Conservation (phyloP, 805 yeast genomes). For the Yarrowia sp. region DNA sequence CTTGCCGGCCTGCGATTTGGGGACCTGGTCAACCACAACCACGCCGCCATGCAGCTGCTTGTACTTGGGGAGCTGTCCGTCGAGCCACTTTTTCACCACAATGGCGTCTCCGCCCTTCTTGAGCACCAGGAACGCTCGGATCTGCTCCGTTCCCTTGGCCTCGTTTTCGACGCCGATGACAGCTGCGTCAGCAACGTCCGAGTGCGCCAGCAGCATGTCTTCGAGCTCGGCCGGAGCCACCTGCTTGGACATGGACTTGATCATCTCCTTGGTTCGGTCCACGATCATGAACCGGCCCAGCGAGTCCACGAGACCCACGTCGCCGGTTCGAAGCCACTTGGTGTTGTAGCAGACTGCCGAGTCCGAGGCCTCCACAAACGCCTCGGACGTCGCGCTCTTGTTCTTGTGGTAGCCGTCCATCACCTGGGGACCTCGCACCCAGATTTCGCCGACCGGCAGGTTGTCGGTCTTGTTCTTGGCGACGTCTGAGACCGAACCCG, state of each 20-base stretch:
- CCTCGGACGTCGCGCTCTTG: conserved; percentile 56
- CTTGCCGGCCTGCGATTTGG: conserved; percentile 94
- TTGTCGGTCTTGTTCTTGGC: conserved; percentile 14
- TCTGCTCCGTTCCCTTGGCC: conserved; percentile 78
- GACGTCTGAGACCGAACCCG: conserved; percentile 7
- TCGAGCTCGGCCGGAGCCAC: conserved; percentile 95
- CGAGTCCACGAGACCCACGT: conserved; percentile 57
- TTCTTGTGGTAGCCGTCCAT: conserved; percentile 59
- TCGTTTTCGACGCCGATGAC: conserved; percentile 74
- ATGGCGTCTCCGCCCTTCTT: conserved; percentile 42
- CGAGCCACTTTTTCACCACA: conserved; percentile 49
- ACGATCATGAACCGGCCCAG: conserved; percentile 58
- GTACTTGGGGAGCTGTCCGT: conserved; percentile 50
- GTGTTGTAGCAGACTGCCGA: conserved; percentile 8
- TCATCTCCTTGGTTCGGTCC: conserved; percentile 52
- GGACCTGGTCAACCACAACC: conserved; percentile 78
- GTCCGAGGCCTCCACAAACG: conserved; percentile 51
- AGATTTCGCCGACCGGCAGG: conserved; percentile 56
- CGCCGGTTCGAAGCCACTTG: conserved; percentile 65
- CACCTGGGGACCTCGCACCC: conserved; percentile 63
- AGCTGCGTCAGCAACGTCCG: conserved; percentile 81
- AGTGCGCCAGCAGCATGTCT: conserved; percentile 76
- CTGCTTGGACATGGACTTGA: conserved; percentile 64
- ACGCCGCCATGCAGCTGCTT: conserved; percentile 57
- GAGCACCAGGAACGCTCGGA: conserved; percentile 51